A percentile compares a stretch with the other conserved stretches of the same genome.
phyloP scores from a whole-genome alignment of 2,329 filamentous ascomycete genomes.

The Neurospora crassa region DNA sequence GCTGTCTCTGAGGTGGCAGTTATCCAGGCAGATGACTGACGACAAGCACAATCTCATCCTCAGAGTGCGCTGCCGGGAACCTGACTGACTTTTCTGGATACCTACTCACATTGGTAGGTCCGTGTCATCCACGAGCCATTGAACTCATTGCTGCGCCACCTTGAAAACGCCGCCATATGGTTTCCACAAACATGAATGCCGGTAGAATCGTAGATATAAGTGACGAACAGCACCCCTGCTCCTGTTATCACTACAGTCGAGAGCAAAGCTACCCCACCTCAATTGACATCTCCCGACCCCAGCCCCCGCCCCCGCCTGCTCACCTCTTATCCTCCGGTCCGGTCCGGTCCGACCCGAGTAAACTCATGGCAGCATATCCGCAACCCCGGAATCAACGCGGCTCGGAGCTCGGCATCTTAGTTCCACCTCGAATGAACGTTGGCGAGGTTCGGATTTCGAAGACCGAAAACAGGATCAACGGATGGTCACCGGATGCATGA shows the following conservation, averaged over 20 bases:
- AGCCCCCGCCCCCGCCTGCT: background rate
- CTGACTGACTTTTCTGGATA: background rate
- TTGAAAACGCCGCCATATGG: background rate
- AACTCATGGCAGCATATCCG: background rate
- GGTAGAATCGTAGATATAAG: background rate
- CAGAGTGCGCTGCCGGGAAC: background rate
- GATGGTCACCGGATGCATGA: background rate
- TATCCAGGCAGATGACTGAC: background rate
- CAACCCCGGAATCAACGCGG: background rate
- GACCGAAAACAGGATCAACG: background rate
- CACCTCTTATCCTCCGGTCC: background rate
- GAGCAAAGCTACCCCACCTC: background rate
- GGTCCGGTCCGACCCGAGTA: background rate
- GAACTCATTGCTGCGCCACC: background rate
- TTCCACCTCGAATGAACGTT: background rate
- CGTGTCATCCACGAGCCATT: background rate
- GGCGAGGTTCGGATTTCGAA: background rate
- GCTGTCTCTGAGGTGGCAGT: background rate
- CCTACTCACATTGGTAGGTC: background rate
- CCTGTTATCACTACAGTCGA: background rate
- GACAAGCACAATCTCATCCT: background rate
- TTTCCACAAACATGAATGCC: background rate
- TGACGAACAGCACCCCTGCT: background rate
- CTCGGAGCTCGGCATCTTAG: background rate
- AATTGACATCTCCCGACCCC: background rate